phyloP scores from a whole-genome alignment of 2,329 filamentous ascomycete species.

The Epichloe gansuensis region DNA sequence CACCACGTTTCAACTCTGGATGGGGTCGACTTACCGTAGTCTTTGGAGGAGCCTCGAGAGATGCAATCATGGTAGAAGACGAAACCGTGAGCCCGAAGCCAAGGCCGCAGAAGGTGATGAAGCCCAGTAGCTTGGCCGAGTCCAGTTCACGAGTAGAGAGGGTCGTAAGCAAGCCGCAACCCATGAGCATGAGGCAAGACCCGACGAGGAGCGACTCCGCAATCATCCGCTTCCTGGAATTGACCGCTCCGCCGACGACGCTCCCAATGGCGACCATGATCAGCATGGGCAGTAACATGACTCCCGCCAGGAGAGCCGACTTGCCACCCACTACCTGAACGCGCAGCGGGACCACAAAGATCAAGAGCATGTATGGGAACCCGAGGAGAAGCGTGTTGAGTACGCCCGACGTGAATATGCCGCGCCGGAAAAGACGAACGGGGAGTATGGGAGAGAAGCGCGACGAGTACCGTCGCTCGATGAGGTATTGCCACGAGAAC shows the following conservation, averaged over 20 bases:
- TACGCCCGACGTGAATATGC: constrained; percentile 29
- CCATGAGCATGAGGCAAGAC: constrained; percentile 31
- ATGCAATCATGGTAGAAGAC: constrained; percentile 33
- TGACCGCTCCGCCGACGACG: constrained; percentile 28
- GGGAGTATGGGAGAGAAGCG: constrained; percentile 32
- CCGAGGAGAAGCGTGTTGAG: constrained; percentile 36
- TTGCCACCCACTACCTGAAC: constrained; percentile 38
- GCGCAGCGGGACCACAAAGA: constrained; percentile 38
- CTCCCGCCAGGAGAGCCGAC: constrained; percentile 31
- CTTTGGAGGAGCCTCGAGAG: constrained; percentile 28
- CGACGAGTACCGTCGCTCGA: constrained; percentile 15
- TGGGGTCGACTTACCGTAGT: constrained; percentile 29
- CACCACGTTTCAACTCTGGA: neutral
- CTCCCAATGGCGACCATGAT: constrained; percentile 35
- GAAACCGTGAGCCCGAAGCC: constrained; percentile 39
- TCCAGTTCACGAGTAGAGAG: constrained; percentile 16
- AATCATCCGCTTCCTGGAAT: constrained; percentile 27
- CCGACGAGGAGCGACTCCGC: constrained; percentile 32
- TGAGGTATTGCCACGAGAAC: constrained; percentile 17
- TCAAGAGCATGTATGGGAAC: constrained; percentile 35
- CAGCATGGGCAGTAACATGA: constrained; percentile 43
- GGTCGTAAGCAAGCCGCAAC: constrained; percentile 35
- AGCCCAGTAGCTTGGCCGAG: constrained; percentile 35
- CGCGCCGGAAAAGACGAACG: constrained; percentile 33
- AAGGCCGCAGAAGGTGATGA: constrained; percentile 37